Evolutionary conservation across 2,329 filamentous ascomycete genomes (phyloP).

Genomic region (Exophiala phaeomuriformis): DNA sequence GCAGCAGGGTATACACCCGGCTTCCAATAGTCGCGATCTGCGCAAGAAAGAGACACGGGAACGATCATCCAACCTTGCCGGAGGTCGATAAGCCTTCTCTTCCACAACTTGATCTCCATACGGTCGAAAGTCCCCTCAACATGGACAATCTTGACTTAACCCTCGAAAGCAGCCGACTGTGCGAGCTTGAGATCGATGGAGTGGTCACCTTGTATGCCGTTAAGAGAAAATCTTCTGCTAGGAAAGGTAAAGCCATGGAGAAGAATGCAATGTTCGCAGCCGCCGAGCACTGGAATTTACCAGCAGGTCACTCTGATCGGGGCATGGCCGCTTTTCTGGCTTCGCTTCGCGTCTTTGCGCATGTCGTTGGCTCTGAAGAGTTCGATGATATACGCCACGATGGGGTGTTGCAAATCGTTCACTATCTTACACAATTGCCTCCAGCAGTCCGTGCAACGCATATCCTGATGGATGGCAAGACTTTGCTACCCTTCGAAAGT

Average conservation of each 20-base stretch:
- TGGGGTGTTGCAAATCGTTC: conserved; percentile 30
- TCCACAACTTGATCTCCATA: conserved; percentile 10
- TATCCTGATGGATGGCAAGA: conserved; percentile 32
- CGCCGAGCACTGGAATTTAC: conserved; percentile 5
- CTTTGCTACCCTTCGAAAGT: conserved; percentile 28
- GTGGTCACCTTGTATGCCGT: conserved; percentile 11
- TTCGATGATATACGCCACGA: conserved; percentile 28
- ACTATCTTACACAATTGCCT: conserved; percentile 31
- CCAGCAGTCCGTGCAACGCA: conserved; percentile 32
- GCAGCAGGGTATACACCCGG: not conserved
- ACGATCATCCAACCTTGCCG: not conserved
- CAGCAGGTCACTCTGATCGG: conserved; percentile 25
- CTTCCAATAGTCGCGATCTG: conserved; percentile 7
- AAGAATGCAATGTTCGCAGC: conserved; percentile 11
- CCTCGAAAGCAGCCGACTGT: conserved; percentile 1
- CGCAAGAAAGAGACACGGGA: not conserved
- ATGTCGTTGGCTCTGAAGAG: conserved; percentile 18
- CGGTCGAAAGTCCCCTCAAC: conserved; percentile 9
- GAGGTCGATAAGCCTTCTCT: not conserved
- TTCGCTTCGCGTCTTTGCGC: conserved; percentile 31
- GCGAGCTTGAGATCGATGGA: conserved; percentile 7
- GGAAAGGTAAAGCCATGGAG: not conserved
- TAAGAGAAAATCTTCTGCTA: not conserved
- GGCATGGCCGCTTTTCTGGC: conserved; percentile 34
- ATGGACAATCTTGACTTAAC: conserved; percentile 5